Evolutionary conservation across 2,329 filamentous ascomycete species (phyloP), one percentile per base, ranked within the genome.

Genomic region (Chaetomium strumarium): DNA sequence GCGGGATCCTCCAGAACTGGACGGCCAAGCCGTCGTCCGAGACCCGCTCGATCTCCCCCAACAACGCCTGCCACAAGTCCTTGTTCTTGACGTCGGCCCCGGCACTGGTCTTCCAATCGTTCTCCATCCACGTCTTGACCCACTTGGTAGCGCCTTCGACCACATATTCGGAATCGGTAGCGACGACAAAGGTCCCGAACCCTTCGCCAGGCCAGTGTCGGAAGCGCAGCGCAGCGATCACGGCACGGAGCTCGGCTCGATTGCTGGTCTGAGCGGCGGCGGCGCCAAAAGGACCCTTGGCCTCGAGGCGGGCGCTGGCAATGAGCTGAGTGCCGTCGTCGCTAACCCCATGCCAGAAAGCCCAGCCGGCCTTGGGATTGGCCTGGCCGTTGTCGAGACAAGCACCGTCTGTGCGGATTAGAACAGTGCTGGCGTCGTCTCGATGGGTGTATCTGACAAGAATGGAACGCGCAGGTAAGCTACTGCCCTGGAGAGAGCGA

Each of bases 1-100:
- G 66, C 2, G 70, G 68, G 33, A 80, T 75, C 44, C 60, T 65
- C 76, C 76, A 80, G 58, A 80, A 72, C 37, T 66, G 55, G n/a
- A 79, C 63, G 7, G 58, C 51, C 20, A 76, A 36, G 0, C 69
- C 69, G 0, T 45, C 0, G 0, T 62, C 57, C 3, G 65, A 20
- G 17, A 46, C 57, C 20, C 56, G 53, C 51, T 69, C 58, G n/a
- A 59, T 50, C 16, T 20, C 12, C 12, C 16, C 29, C 49, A 40
- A 42, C 36, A 76, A 57, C 47, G 63, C 66, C 58, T 72, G 63
- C 72, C 75, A 76, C 16, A 76, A 59, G 51, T 77, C 72, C 34
- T 65, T 60, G 51, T 77, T 76, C 38, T 20, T 36, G 34, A 8
- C 34, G 39, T n/a, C 67, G 65, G 4, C 70, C 62, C 4, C 55